Conservation (phyloP, 768 basidiomycete species). For the Tylopilus cervinicoccineus region DNA sequence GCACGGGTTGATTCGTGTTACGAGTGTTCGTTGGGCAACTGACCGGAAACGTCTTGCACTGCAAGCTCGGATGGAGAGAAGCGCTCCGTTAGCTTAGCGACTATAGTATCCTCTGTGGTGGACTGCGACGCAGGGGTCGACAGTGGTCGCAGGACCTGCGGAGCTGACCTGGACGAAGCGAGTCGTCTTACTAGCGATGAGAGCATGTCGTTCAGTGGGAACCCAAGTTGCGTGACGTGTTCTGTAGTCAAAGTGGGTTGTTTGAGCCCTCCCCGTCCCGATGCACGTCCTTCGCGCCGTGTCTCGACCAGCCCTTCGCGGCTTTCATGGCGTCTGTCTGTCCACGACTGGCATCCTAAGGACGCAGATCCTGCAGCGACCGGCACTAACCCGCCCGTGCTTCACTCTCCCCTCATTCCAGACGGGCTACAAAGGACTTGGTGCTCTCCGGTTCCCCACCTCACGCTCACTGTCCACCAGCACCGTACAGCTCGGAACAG, state of each 20-base stretch:
- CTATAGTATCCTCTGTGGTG: constrained; percentile 49
- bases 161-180: constrained; percentile 14
- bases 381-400: background rate
- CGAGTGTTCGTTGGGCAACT: constrained; percentile 17
- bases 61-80: constrained; percentile 79
- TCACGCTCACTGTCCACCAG: constrained; percentile 41
- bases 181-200: constrained; percentile 34
- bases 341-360: constrained; percentile 3
- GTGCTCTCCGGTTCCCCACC: constrained; percentile 20
- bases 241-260: background rate
- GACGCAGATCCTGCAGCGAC: constrained; percentile 7
- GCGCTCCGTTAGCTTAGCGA: constrained; percentile 64
- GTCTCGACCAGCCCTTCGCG: constrained; percentile 13
- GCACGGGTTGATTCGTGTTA: constrained; percentile 6
- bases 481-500: constrained; percentile 11
- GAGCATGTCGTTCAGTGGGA: constrained; percentile 9
- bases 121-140: constrained; percentile 24
- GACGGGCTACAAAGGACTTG: background rate
- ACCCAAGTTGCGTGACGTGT: constrained; percentile 15
- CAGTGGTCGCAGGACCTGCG: constrained; percentile 27
- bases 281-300: constrained; percentile 24
- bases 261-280: background rate
- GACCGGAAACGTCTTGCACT: constrained; percentile 96
- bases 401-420: constrained; percentile 5
- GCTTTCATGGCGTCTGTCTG: constrained; percentile 5